Base-by-base conservation (phyloP, 2,329 filamentous ascomycete species). In the Sclerotinia subarctica region DNA sequence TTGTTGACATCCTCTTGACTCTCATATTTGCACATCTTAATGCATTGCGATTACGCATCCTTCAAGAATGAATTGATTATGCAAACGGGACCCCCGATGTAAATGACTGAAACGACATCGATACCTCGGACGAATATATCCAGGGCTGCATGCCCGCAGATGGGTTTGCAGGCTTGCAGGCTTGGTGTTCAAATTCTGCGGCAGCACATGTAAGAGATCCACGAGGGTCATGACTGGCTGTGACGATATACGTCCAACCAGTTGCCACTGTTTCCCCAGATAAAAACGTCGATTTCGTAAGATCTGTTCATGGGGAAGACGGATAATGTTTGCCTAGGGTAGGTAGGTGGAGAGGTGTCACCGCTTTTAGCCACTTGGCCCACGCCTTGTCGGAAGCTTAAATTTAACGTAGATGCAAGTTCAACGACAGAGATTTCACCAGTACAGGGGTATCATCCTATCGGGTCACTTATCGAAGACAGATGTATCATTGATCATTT, bases 341-440 rank as follows among this genome's bases (percentile, higher is more conserved):
- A 62, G 38, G 38, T 35, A 19, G 44, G 44, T 62, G 58, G 58
- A 52, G 38, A 38, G 59, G 59, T 63, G 59, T 52, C 46, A 63
- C 59, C 46, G 46, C 59, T 52, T 60, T 62, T 63, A 63, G 59
- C 59, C 59, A 63, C 59, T 63, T n/a, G 59, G 29, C 32, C 59
- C 59, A 63, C 46, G 59, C 46, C 59, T n/a, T 42, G 47, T 51
- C 38, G 32, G 59, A 63, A 63, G 59, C 59, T 63, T 62, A 62
- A 62, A 62, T 51, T 62, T 62, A 46, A 62, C 46, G n/a, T 35
- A 24, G 58, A 62, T 62, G 46, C 59, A 62, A 62, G 59, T 38
- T 38, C 59, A 46, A 38, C 51, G 59, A 38, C 46, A 62, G 59
- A 62, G 44, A 62, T 51, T 62, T 62, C 59, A 62, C 46, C 51